Percentiles rank a stretch among this genome's conserved stretches.
phyloP scores from a whole-genome alignment of 495 filamentous ascomycete genomes.

The Pyronema omphalodes region DNA sequence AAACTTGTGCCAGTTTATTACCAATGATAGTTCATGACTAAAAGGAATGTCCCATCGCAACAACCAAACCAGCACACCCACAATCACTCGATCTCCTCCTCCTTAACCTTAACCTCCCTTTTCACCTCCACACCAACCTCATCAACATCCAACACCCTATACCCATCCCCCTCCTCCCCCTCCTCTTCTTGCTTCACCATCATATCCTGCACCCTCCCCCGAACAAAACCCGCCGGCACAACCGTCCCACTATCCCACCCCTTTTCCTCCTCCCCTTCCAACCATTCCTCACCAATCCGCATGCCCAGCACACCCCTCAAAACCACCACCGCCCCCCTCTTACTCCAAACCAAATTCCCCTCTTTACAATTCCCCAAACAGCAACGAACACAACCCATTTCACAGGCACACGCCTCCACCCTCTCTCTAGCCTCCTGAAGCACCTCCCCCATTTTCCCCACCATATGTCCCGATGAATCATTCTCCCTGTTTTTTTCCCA shows the following conservation, averaged over 20 bases:
- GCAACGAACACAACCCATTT: conserved; percentile 72
- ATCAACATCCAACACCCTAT: background rate
- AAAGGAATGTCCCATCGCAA: too few species aligned
- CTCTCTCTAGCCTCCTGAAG: conserved; percentile 61
- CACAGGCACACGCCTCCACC: conserved; percentile 49
- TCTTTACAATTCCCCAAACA: conserved; percentile 45
- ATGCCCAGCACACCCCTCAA: conserved; percentile 53
- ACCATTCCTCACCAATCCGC: conserved; percentile 54
- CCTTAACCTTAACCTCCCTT: too few species aligned
- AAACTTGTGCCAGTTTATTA: too few species aligned
- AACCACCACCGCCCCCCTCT: conserved; percentile 67
- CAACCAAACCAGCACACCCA: too few species aligned
- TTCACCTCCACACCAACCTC: too few species aligned
- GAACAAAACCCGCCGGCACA: conserved; percentile 43
- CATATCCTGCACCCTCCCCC: conserved; percentile 29
- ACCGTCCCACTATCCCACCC: conserved; percentile 72
- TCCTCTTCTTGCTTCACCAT: conserved; percentile 27
- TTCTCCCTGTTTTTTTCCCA: too few species aligned
- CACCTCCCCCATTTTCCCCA: conserved; percentile 72
- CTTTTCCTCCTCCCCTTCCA: conserved; percentile 66
- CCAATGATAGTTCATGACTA: too few species aligned
- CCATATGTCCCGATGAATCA: too few species aligned
- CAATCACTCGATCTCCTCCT: too few species aligned
- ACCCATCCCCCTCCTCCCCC: background rate
- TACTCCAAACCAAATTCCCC: conserved; percentile 82